phyloP scores from a whole-genome alignment of 2,329 filamentous ascomycete species.

The Epichloe sibirici region DNA sequence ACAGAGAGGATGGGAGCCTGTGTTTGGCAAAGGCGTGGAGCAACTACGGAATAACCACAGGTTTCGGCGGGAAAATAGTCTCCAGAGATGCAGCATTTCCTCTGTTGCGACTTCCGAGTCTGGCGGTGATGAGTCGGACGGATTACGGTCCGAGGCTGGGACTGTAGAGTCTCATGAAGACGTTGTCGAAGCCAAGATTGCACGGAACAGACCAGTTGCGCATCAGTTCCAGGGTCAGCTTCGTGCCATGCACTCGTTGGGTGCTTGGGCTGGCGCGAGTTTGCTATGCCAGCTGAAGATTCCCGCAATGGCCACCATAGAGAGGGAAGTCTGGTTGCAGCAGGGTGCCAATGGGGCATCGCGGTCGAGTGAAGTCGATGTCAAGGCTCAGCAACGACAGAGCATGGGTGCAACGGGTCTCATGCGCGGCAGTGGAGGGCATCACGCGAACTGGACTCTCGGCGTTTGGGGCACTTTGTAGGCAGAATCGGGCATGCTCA shows the following conservation, averaged over 20 bases:
- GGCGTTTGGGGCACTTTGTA: slow-evolving; percentile 47
- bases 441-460: slow-evolving; percentile 46
- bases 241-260: slow-evolving; percentile 55
- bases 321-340: slow-evolving; percentile 58
- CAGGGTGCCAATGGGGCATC: slow-evolving; percentile 53
- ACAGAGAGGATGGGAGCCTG: slow-evolving; percentile 62
- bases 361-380: slow-evolving; percentile 45
- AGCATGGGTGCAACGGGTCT: slow-evolving; percentile 49
- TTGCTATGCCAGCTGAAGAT: slow-evolving; percentile 56
- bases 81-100: slow-evolving; percentile 9
- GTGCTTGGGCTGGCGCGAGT: slow-evolving; percentile 64
- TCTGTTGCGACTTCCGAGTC: slow-evolving; percentile 13
- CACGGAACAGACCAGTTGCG: slow-evolving; percentile 22
- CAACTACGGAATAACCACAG: slow-evolving; percentile 35
- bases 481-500: not conserved
- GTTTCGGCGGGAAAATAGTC: slow-evolving; percentile 18
- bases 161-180: slow-evolving; percentile 16
- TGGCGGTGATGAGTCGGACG: slow-evolving; percentile 14
- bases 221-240: slow-evolving; percentile 43
- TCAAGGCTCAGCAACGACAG: slow-evolving; percentile 47
- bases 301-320: slow-evolving; percentile 55
- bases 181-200: slow-evolving; percentile 25
- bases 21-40: slow-evolving; percentile 57
- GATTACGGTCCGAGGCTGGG: slow-evolving; percentile 12
- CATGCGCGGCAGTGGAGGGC: slow-evolving; percentile 21